Percentiles rank a stretch among this genome's conserved stretches.
Conservation (phyloP, 495 filamentous ascomycete genomes). For the Penicillium flavigenum region DNA sequence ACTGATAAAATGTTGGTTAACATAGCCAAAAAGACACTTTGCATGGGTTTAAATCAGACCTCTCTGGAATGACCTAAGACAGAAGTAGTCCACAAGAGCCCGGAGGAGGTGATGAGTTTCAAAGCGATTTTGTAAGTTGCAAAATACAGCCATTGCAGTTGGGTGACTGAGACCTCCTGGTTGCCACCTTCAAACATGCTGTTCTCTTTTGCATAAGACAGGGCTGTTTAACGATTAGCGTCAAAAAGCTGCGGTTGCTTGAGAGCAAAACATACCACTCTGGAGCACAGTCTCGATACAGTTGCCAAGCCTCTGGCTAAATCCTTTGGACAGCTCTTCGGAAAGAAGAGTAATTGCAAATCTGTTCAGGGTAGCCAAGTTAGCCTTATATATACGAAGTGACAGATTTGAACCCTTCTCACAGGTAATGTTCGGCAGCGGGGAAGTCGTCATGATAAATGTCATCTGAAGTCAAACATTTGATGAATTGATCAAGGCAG, state of each 20-base stretch:
- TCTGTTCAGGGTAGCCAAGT: not conserved
- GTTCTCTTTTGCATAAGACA: not conserved
- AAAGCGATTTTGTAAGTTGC: not conserved
- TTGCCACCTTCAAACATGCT: not conserved
- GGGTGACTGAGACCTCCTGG: conserved; percentile 1
- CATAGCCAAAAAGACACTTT: not conserved
- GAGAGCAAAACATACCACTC: not conserved
- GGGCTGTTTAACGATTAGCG: not conserved
- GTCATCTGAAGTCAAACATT: not conserved
- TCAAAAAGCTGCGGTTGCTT: not conserved
- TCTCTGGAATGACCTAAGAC: not conserved
- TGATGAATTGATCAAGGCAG: not conserved
- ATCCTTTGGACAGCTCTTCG: not conserved
- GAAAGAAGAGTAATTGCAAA: conserved; percentile 2
- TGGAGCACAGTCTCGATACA: not conserved
- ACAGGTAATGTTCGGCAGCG: conserved; percentile 6
- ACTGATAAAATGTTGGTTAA: not conserved
- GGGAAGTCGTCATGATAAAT: conserved; percentile 1
- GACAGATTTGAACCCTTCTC: not conserved
- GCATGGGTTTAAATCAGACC: not conserved
- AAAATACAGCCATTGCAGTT: conserved; percentile 4
- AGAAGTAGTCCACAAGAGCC: not conserved
- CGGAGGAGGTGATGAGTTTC: not conserved
- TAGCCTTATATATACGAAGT: not conserved
- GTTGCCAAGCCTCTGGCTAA: not conserved